Base-by-base conservation (phyloP, 1,284 basidiomycete genomes). In the Trichosporon sp. region DNA sequence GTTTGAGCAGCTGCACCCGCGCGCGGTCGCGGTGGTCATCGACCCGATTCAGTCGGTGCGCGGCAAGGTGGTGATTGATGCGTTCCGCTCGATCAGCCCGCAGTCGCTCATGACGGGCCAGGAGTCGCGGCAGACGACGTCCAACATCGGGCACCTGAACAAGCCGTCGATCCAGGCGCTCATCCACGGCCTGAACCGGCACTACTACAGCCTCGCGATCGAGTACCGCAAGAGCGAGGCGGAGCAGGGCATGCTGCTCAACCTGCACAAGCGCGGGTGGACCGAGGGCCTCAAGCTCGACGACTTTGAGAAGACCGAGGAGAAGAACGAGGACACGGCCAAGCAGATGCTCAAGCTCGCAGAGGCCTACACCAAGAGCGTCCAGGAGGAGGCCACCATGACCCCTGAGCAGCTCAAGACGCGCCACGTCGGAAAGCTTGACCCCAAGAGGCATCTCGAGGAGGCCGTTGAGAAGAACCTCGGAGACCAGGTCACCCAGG, bases 11-110 rank as follows among this genome's bases (percentile, higher is more conserved):
- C 90, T 99, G 74, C 92, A 98, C 82, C 87, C 90, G 64, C 91
- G 96, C 68, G 95, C 96, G 7, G 97, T 99, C 56, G 95, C 97
- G 56, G 96, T 99, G 64, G 97, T 99, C 74, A 90, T 99, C 71
- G 97, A 99, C 84, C 97, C 97, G 34, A 99, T 99, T 79, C 97
- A 99, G 84, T 98, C 95, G 31, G 97, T 99, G 77, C 95, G 98
- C 82, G 94, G 94, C 68, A 95, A 95, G 83, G 97, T 99, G 60
- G 97, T 99, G 70, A 98, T 99, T 75, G 97, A 99, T 84, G 97
- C 97, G 7, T 99, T 99, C 88, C 91, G 97, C 72, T 90, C 94
- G 58, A 98, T 98, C 84, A 91, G 91, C 80, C 92, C 95, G 35
- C 89, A 92, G 75, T 87, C 89, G 62, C 89, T 96, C 73, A 81